Percentiles rank a stretch among this genome's conserved stretches.
Conservation (phyloP, 345 rosid genomes). For the Moricandia arvensis region DNA sequence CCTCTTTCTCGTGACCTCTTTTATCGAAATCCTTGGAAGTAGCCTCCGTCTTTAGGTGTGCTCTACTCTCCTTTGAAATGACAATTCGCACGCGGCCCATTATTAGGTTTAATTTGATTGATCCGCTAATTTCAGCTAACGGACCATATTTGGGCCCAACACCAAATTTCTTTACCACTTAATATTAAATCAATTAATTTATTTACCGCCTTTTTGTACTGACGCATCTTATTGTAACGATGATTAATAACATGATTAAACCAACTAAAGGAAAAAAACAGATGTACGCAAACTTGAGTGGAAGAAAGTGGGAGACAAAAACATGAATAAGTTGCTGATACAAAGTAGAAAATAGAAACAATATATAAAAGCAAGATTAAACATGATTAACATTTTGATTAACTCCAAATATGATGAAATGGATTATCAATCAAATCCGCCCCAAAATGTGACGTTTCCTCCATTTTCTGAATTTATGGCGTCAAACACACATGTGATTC, state of each 20-base stretch:
- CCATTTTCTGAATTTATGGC: conserved; percentile 1
- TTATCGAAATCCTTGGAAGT: no score
- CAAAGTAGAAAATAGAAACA: neutral
- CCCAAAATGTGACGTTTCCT: conserved; percentile 8
- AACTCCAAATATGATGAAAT: neutral
- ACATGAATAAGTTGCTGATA: conserved; percentile 20
- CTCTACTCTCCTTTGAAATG: no score
- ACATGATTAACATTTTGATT: conserved; percentile 27
- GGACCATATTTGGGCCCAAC: no score
- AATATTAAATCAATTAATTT: neutral
- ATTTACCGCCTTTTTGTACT: neutral
- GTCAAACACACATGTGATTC: conserved; percentile 11
- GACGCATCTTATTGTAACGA: neutral
- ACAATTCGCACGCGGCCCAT: no score
- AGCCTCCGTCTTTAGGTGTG: no score
- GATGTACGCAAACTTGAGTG: neutral
- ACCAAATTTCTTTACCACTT: neutral
- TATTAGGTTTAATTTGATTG: no score
- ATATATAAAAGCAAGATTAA: neutral
- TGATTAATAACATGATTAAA: neutral
- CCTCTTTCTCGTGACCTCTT: no score
- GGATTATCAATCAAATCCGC: conserved; percentile 14
- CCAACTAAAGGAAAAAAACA: neutral
- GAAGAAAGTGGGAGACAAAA: conserved; percentile 25
- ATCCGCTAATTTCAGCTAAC: no score